These are phyloP conservation scores for Saururus chinensis DNA, from an alignment of 164 flowering plant genomes.

Conservation along the genomic window DNA sequence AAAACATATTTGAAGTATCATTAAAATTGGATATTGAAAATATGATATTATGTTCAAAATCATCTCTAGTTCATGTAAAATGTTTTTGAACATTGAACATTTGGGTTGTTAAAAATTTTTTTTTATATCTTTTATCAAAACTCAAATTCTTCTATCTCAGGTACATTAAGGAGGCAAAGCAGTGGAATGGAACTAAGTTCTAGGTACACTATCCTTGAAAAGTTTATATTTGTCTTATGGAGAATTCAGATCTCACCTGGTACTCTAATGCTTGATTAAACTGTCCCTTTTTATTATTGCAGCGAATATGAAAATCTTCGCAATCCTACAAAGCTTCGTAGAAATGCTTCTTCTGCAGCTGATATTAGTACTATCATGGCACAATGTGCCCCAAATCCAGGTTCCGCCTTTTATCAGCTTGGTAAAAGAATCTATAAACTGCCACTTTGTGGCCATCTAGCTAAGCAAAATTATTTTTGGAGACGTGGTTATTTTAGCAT, in stretches of 20 bases:
- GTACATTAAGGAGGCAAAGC: constrained; percentile 61
- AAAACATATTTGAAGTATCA: too few species aligned
- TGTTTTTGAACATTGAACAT: neutral
- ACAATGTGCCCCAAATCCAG: constrained; percentile 42
- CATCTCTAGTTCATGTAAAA: neutral
- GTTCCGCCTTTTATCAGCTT: constrained; percentile 19
- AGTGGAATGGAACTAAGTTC: constrained; percentile 62
- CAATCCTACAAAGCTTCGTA: constrained; percentile 49
- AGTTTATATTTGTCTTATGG: neutral
- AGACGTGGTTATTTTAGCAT: too few species aligned
- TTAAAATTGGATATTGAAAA: neutral
- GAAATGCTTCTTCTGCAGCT: constrained; percentile 73
- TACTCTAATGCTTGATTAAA: neutral
- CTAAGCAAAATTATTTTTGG: too few species aligned
- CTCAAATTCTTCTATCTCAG: constrained; percentile 19
- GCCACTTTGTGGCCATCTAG: neutral
- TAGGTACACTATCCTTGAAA: constrained; percentile 29
- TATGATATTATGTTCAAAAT: neutral
- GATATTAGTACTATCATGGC: constrained; percentile 40
- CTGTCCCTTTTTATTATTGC: neutral
- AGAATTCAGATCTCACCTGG: neutral
- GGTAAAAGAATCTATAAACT: neutral
- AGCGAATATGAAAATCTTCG: constrained; percentile 38
- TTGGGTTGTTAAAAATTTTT: neutral
- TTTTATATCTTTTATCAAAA: neutral